Evolutionary conservation across 768 basidiomycete species (phyloP), one percentile per base, ranked within the genome.

Genomic region (Boletus huronensis): DNA sequence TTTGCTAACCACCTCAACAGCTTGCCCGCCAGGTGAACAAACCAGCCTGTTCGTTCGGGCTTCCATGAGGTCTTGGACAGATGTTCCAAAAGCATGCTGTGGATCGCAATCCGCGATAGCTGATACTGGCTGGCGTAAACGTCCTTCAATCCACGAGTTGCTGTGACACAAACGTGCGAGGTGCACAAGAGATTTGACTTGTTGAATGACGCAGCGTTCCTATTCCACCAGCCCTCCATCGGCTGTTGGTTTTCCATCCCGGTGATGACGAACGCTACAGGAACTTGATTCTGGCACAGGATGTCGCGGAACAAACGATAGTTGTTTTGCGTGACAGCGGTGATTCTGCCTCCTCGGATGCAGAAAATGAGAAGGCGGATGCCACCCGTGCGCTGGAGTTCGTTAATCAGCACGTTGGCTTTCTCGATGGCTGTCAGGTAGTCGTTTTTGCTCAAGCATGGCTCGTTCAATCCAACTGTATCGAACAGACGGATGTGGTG

Each of bases 111-210:
- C 50, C 56, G 71, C 25, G 75, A 77, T 39, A 63, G 54, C 8
- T 64, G 52, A 45, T 75, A 76, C 45, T 70, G 66, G 1, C 42
- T 34, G 8, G 59, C 57, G 26, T 72, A 65, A 21, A 54, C 60
- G 41, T 56, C 35, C 0, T 62, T 46, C 21, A 54, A 44, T 6
- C 74, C 67, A 17, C 53, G 54, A 19, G 53, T 73, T 5, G 72
- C 69, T 0, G 74, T 75, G 53, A 78, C 64, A 49, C 78, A 78
- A 0, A 65, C 77, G 23, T 74, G 70, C n/a, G 70, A 71, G 8
- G 53, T 48, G 5, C 71, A 64, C 1, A 26, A 46, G 42, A 57
- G 61, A 5, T 54, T 49, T 25, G 50, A 55, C 38, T 10, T 46
- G 36, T 49, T 31, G 54, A 78, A 78, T 0, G 23, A 10, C 9